Evolutionary conservation across 1,284 basidiomycete species (phyloP).

Genomic region (Polyporus tsugae): DNA sequence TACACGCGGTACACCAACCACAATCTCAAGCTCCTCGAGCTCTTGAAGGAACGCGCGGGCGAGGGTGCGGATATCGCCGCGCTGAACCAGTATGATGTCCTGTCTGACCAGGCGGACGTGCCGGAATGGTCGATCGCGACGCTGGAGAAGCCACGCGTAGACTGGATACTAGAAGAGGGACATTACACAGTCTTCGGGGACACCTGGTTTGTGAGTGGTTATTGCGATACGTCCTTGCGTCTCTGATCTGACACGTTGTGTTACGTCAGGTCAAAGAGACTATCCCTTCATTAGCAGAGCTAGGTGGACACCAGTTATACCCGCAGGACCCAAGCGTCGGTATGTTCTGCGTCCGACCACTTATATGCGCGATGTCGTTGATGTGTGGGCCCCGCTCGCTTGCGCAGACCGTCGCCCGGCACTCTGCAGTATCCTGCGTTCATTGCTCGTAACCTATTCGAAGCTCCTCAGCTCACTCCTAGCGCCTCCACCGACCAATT

Average conservation of each 20-base stretch:
- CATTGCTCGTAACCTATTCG: constrained; percentile 77
- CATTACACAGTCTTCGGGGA: constrained; percentile 82
- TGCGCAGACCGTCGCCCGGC: constrained; percentile 74
- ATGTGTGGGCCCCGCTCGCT: not conserved
- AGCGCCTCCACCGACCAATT: constrained; percentile 62
- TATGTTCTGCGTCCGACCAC: constrained; percentile 40
- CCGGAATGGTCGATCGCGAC: constrained; percentile 76
- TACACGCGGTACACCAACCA: constrained; percentile 75
- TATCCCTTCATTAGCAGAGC: constrained; percentile 74
- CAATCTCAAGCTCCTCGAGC: constrained; percentile 68
- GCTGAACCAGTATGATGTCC: constrained; percentile 62
- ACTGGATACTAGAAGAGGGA: constrained; percentile 80
- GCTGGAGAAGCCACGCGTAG: constrained; percentile 81
- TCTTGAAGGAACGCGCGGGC: constrained; percentile 63
- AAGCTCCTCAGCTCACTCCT: constrained; percentile 68
- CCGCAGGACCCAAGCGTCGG: constrained; percentile 73
- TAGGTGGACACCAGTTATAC: constrained; percentile 77
- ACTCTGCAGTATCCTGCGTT: constrained; percentile 68
- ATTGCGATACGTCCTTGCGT: constrained; percentile 18
- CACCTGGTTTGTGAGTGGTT: constrained; percentile 72
- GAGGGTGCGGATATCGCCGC: constrained; percentile 46
- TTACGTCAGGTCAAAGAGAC: constrained; percentile 71
- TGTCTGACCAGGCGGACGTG: constrained; percentile 72
- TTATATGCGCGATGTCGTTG: not conserved
- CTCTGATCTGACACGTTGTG: not conserved